Evolutionary conservation across 2,329 filamentous ascomycete species (phyloP), one percentile per base, ranked within the genome.

Genomic region (Grosmannia serpens): DNA sequence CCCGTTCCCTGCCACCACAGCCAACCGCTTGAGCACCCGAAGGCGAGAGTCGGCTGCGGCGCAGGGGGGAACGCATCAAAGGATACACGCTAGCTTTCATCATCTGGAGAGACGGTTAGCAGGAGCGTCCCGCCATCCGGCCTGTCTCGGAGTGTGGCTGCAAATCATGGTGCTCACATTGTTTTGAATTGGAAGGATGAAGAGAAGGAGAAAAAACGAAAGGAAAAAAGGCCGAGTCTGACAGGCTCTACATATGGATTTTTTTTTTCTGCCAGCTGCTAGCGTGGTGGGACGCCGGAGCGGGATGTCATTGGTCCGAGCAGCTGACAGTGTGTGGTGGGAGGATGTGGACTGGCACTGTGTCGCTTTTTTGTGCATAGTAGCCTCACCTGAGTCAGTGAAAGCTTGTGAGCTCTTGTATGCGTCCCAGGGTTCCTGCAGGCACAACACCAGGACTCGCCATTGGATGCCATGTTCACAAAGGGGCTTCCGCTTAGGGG

Each of bases 51-150:
- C 83, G 80, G 77, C 76, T 77, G 77, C 80, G 77, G 78, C 79
- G 77, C 79, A 76, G 74, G 76, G 80, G 75, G 77, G 80, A 80
- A 80, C 88, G 81, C 78, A 79, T 97, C 94, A 95, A 89, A 85
- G 85, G 78, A 74, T 85, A 86, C 94, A 97, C 92, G 84, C 89
- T 64, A 84, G 89, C 89, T 96, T 95, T 99, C 94, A 97, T 99
- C 92, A 97, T 95, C 91, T 96, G 69, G 29, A 51, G 33, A 44
- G 35, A 44, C 53, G 29, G 13, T 20, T n/a, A 17, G 9, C 31
- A 29, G 59, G 54, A 55, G 57, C 59, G 58, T 13, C 9, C 17
- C 13, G 35, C 4, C 35, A 17, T 38, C 7, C n/a, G 35, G 35
- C 13, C 1, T 13, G 35, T n/a, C n/a, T n/a, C n/a, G n/a, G n/a